phyloP scores from a whole-genome alignment of 1,284 basidiomycete species.

The Cutaneotrichosporon sp. region DNA sequence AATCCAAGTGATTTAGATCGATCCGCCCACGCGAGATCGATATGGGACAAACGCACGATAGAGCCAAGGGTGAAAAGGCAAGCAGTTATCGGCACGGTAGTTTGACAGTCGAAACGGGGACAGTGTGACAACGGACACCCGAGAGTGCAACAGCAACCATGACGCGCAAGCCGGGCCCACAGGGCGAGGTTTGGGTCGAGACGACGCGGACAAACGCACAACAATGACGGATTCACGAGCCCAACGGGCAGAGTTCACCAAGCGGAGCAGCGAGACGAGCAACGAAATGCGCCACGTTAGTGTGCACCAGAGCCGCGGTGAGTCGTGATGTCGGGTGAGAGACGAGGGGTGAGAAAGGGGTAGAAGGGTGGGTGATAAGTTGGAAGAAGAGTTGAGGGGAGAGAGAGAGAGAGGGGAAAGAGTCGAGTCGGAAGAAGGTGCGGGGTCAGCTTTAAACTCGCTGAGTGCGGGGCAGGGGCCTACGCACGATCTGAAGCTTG shows the following conservation, averaged over 20 bases:
- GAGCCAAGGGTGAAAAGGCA: not conserved
- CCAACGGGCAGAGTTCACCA: not conserved
- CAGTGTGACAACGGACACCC: constrained; percentile 4
- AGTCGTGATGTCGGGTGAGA: constrained; percentile 1
- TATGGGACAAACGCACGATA: not conserved
- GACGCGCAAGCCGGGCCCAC: constrained; percentile 9
- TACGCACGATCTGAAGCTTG: constrained; percentile 94
- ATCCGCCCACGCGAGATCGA: not conserved
- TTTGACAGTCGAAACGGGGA: constrained; percentile 4
- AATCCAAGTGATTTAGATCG: not conserved
- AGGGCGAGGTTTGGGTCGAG: constrained; percentile 9
- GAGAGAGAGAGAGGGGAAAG: constrained; percentile 13
- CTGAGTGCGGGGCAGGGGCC: constrained; percentile 25
- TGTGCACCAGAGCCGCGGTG: constrained; percentile 6
- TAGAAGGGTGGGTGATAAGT: not conserved
- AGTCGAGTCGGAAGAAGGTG: constrained; percentile 14
- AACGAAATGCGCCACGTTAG: constrained; percentile 11
- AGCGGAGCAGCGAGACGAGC: not conserved
- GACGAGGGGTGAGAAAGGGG: not conserved
- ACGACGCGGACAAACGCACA: constrained; percentile 4
- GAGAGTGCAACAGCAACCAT: not conserved
- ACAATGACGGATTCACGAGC: constrained; percentile 1
- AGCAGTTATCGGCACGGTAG: not conserved
- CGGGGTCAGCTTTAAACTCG: constrained; percentile 24
- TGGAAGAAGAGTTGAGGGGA: constrained; percentile 4